These are phyloP conservation scores for Heracleum sosnowskyi DNA, from an alignment of 129 eudicot genomes.

Conservation along the genomic window DNA sequence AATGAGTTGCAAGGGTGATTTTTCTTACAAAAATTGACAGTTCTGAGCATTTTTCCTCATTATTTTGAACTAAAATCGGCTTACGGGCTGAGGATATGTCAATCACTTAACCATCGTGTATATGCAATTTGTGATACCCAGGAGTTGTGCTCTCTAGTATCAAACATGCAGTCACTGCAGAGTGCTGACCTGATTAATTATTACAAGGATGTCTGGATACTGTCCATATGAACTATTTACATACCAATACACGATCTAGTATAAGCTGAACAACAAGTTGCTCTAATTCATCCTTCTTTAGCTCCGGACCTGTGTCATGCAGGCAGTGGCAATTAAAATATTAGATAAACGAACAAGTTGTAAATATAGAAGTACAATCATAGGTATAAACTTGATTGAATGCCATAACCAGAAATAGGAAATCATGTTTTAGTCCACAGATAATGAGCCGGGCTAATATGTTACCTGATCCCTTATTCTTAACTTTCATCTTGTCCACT, in stretches of 20 bases:
- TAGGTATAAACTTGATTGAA: neutral
- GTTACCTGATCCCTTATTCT: conserved; percentile 62
- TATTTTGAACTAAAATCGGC: neutral
- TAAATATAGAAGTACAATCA: neutral
- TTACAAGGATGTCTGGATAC: neutral
- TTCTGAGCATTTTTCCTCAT: neutral
- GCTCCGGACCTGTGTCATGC: conserved; percentile 42
- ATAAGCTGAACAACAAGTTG: conserved; percentile 78
- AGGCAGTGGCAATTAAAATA: conserved; percentile 3
- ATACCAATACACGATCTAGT: conserved; percentile 73
- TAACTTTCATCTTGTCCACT: conserved; percentile 83
- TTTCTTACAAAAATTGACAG: neutral
- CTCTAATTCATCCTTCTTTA: conserved; percentile 83
- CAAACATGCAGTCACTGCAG: neutral
- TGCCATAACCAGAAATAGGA: neutral
- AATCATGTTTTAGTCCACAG: neutral
- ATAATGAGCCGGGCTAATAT: neutral
- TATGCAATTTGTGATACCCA: neutral
- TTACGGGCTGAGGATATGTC: neutral
- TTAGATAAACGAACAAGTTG: neutral
- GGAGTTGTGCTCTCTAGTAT: neutral
- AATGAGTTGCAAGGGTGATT: neutral
- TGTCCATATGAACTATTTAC: conserved; percentile 3
- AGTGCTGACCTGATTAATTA: neutral
- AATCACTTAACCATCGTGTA: neutral